phyloP scores from a whole-genome alignment of 2,329 filamentous ascomycete genomes.

The Aureobasidium sp. region DNA sequence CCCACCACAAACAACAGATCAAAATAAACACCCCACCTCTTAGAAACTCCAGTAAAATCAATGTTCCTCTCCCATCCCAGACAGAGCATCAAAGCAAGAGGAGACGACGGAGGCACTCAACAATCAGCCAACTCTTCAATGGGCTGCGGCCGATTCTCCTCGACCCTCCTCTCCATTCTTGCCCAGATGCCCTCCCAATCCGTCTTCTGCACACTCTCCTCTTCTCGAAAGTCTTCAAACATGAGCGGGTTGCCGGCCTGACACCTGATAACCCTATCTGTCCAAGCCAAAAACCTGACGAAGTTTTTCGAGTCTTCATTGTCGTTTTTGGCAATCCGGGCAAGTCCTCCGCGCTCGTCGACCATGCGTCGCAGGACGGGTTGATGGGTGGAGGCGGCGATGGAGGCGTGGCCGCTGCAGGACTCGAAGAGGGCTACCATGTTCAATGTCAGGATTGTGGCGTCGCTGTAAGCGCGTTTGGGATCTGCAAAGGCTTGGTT shows the following conservation, averaged over 20 bases:
- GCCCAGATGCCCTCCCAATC: conserved; percentile 11
- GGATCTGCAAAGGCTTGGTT: conserved; percentile 3
- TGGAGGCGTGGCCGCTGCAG: background rate
- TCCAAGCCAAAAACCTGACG: conserved; percentile 5
- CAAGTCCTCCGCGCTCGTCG: background rate
- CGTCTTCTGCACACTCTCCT: background rate
- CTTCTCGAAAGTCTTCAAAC: conserved; percentile 7
- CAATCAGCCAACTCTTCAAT: conserved; percentile 7
- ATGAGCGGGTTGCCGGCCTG: conserved; percentile 2
- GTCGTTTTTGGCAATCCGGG: background rate
- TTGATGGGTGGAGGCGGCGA: background rate
- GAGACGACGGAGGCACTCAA: background rate
- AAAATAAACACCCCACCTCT: background rate
- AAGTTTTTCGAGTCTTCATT: background rate
- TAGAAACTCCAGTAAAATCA: too few relatives aligned
- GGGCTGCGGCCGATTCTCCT: background rate
- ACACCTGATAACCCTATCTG: background rate
- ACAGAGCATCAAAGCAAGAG: background rate
- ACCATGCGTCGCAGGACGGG: background rate
- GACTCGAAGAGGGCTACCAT: conserved; percentile 9
- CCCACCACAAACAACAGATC: background rate
- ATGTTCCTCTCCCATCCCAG: too few relatives aligned
- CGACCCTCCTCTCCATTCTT: conserved; percentile 3
- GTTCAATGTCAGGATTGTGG: background rate
- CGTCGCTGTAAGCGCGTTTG: conserved; percentile 1